Evolutionary conservation across 192 early-diverging fungal genomes (phyloP).

Genomic region (Coemansia pectinata): DNA sequence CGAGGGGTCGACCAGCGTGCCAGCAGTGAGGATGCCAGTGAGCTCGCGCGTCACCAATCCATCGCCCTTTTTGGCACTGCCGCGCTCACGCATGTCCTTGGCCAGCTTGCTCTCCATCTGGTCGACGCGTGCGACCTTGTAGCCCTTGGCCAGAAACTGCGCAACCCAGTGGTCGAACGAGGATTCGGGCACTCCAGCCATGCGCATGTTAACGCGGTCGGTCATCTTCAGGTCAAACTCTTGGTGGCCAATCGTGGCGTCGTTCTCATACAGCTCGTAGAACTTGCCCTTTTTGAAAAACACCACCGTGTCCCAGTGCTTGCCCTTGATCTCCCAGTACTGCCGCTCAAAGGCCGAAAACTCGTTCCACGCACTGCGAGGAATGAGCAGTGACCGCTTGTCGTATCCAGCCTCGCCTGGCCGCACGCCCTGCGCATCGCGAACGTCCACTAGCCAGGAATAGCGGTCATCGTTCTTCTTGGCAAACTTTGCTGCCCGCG

Average conservation of each 20-base stretch:
- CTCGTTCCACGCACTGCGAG: slow-evolving; percentile 70
- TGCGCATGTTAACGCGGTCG: slow-evolving; percentile 97
- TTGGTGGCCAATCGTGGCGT: slow-evolving; percentile 94
- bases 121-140: slow-evolving; percentile 96
- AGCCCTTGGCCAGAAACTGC: slow-evolving; percentile 93
- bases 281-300: slow-evolving; percentile 99
- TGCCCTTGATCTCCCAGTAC: slow-evolving; percentile 97
- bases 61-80: slow-evolving; percentile 59
- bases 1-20: slow-evolving; percentile 87
- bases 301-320: slow-evolving; percentile 93
- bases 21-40: slow-evolving; percentile 82
- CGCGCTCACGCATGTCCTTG: slow-evolving; percentile 87
- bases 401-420: slow-evolving; percentile 83
- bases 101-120: slow-evolving; percentile 95
- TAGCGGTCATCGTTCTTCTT: slow-evolving; percentile 86
- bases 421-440: slow-evolving; percentile 73
- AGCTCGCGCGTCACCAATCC: slow-evolving; percentile 85
- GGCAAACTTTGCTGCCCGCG: slow-evolving; percentile 72
- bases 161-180: slow-evolving; percentile 95
- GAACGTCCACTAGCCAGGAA: slow-evolving; percentile 78
- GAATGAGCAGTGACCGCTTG: slow-evolving; percentile 86
- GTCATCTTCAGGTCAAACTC: slow-evolving; percentile 96
- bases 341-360: slow-evolving; percentile 98
- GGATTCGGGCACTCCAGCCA: slow-evolving; percentile 96
- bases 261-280: slow-evolving; percentile 98